Evolutionary conservation across 345 rosid species (phyloP).

Genomic region (Eucalyptus viminalis): DNA sequence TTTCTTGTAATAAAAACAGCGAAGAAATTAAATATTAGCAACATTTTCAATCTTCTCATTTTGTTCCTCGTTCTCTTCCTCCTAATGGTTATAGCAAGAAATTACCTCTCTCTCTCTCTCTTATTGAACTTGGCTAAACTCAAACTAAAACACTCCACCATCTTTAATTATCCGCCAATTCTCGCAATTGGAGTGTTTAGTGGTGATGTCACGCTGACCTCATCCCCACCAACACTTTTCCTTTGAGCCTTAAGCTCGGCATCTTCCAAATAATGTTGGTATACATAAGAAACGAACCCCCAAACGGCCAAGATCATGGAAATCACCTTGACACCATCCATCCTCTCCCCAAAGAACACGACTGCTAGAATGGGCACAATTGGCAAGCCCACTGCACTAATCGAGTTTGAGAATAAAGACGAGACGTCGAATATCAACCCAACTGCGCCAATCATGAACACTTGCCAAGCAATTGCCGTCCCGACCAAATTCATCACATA

Average conservation of each 20-base stretch:
- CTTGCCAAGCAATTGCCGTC: constrained; percentile 23
- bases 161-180: neutral
- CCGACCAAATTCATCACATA: constrained; percentile 21
- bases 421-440: constrained; percentile 32
- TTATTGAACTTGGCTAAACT: neutral
- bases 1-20: neutral
- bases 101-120: neutral
- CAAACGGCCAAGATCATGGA: constrained; percentile 29
- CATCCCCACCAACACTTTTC: neutral
- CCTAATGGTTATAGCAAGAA: neutral
- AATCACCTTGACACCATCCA: constrained; percentile 21
- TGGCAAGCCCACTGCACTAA: constrained; percentile 21
- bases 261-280: constrained; percentile 27
- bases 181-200: neutral
- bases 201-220: neutral
- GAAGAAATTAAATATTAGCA: neutral
- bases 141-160: neutral
- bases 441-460: constrained; percentile 11
- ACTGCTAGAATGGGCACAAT: constrained; percentile 27
- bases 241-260: neutral
- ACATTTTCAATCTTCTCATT: neutral
- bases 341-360: constrained; percentile 20
- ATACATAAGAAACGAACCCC: constrained; percentile 31
- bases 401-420: constrained; percentile 19
- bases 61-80: neutral